Conservation (phyloP, 345 rosid species). For the Cardamine chenopodiifolia region DNA sequence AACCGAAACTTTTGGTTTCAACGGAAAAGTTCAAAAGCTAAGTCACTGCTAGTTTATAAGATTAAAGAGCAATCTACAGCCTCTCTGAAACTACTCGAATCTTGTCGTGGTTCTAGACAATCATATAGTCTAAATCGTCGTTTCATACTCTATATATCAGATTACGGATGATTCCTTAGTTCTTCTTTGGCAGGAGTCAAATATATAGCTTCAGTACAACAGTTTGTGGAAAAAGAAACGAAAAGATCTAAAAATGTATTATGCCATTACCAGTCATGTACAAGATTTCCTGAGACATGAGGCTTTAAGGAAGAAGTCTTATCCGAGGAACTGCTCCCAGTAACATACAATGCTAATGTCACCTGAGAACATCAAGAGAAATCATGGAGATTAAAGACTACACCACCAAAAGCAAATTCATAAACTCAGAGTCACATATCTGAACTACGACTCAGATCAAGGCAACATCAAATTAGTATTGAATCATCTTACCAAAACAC, state of each 20-base stretch:
- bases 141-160: not conserved
- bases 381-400: constrained; percentile 6
- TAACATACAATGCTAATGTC: constrained; percentile 56
- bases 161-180: not conserved
- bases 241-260: not conserved
- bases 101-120: not conserved
- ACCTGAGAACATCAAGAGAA: constrained; percentile 49
- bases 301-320: constrained; percentile 77
- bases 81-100: not conserved
- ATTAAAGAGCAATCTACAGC: not conserved
- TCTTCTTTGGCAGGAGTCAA: not conserved
- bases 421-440: not conserved
- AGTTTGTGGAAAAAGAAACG: not conserved
- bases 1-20: not conserved
- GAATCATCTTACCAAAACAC: constrained; percentile 65
- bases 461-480: not conserved
- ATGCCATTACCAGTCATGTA: constrained; percentile 70
- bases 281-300: constrained; percentile 66
- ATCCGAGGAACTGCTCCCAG: constrained; percentile 63
- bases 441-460: not conserved
- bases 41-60: not conserved
- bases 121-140: not conserved
- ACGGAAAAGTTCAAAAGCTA: not conserved
- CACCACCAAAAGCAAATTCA: not conserved
- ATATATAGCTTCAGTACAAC: not conserved